Percentiles rank a stretch among this genome's conserved stretches.
These are phyloP conservation scores for Jimgerdemannia flammicorona DNA, from an alignment of 192 early-diverging fungal species.

Conservation along the genomic window DNA sequence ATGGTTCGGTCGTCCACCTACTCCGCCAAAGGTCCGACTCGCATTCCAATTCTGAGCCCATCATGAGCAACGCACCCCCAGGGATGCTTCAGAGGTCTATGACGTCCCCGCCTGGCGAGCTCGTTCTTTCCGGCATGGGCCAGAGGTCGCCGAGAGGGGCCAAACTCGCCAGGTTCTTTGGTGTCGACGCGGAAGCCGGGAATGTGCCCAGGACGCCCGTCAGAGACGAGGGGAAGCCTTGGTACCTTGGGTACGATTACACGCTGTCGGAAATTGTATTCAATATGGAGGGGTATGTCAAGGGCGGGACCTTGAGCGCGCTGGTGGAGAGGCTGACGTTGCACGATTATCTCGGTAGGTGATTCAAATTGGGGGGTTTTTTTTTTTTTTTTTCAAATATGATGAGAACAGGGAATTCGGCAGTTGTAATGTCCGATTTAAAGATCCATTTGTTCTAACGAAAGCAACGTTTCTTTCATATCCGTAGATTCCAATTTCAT, in stretches of 20 bases:
- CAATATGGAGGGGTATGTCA: slow-evolving; percentile 85
- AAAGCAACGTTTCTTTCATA: not conserved
- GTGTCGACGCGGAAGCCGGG: slow-evolving; percentile 41
- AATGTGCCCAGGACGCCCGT: slow-evolving; percentile 2
- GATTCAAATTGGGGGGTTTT: not conserved
- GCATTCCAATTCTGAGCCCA: not conserved
- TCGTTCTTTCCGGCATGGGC: not conserved
- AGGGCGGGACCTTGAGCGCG: slow-evolving; percentile 84
- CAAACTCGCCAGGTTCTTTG: slow-evolving; percentile 60
- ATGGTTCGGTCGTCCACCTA: not conserved
- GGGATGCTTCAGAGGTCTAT: not conserved
- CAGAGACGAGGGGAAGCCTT: slow-evolving; percentile 45
- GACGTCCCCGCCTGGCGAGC: slow-evolving; percentile 6
- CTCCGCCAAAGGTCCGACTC: not conserved
- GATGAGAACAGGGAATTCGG: not conserved
- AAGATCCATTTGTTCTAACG: not conserved
- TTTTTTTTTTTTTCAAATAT: too few species aligned
- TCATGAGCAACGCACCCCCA: not conserved
- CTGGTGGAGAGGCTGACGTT: slow-evolving; percentile 88
- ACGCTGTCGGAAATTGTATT: slow-evolving; percentile 67
- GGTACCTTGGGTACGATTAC: slow-evolving; percentile 86
- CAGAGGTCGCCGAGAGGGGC: slow-evolving; percentile 9
- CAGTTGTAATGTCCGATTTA: not conserved
- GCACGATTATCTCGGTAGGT: slow-evolving; percentile 66
- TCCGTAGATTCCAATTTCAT: slow-evolving; percentile 73